A percentile compares a stretch with the other conserved stretches of the same genome.
Evolutionary conservation across 2,329 filamentous ascomycete species (phyloP).

Genomic region (Cercospora sp.): DNA sequence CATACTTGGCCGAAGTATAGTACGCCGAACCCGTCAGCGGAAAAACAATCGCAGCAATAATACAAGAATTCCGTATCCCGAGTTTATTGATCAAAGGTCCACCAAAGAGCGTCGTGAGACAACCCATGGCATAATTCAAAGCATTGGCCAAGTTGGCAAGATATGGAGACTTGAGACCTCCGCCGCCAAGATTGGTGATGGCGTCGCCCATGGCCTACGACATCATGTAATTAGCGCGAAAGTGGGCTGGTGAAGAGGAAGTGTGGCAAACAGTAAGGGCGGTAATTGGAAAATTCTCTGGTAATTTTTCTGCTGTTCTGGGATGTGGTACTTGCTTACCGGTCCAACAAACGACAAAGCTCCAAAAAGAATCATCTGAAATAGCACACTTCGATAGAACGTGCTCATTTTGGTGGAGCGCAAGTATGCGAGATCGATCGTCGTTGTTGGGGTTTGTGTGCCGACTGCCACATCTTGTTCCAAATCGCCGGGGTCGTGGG

Average conservation of each 20-base stretch:
- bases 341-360: slow-evolving; percentile 20
- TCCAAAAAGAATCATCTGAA: slow-evolving; percentile 32
- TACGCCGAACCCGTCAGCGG: slow-evolving; percentile 41
- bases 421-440: slow-evolving; percentile 14
- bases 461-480: slow-evolving; percentile 16
- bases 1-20: slow-evolving; percentile 38
- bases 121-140: slow-evolving; percentile 29
- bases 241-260: too few relatives aligned
- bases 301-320: too few relatives aligned
- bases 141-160: slow-evolving; percentile 29
- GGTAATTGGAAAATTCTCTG: too few relatives aligned
- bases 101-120: slow-evolving; percentile 33
- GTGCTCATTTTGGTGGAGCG: slow-evolving; percentile 12
- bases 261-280: too few relatives aligned
- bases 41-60: slow-evolving; percentile 40
- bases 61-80: slow-evolving; percentile 42
- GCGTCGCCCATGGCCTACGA: slow-evolving; percentile 29
- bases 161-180: slow-evolving; percentile 27
- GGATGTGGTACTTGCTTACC: background rate
- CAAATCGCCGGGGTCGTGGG: background rate
- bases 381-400: slow-evolving; percentile 28
- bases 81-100: slow-evolving; percentile 45
- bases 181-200: slow-evolving; percentile 30
- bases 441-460: slow-evolving; percentile 13
- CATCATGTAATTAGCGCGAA: background rate